Conservation (phyloP, 2,329 filamentous ascomycete genomes). For the Exserohilum turcica region DNA sequence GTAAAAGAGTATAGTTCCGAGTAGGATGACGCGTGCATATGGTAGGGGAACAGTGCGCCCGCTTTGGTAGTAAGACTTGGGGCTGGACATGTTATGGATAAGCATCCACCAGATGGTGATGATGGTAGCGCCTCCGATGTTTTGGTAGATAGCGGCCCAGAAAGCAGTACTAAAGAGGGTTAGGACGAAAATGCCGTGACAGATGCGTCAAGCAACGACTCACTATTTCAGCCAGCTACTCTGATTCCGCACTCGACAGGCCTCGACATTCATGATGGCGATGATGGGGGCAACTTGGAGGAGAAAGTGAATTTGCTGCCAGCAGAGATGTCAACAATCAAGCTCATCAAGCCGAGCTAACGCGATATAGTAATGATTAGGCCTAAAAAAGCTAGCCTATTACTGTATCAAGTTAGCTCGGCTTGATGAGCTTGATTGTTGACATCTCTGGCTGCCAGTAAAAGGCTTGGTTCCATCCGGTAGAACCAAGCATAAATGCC, state of each 20-base stretch:
- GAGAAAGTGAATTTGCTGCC: conserved; percentile 26
- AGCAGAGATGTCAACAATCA: too few species aligned
- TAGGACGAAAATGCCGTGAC: not conserved
- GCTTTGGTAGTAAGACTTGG: conserved; percentile 18
- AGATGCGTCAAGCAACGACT: not conserved
- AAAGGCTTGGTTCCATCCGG: conserved; percentile 17
- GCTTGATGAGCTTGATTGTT: too few species aligned
- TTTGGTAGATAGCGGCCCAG: conserved; percentile 21
- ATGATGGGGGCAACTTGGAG: conserved; percentile 10
- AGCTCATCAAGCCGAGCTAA: too few species aligned
- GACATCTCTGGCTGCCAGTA: too few species aligned
- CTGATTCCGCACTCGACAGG: conserved; percentile 21
- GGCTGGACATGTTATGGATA: conserved; percentile 13
- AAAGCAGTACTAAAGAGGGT: conserved; percentile 11
- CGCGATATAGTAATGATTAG: too few species aligned
- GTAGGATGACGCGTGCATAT: conserved; percentile 21
- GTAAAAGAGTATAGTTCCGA: conserved; percentile 15
- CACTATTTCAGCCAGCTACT: conserved; percentile 27
- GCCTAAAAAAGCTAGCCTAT: too few species aligned
- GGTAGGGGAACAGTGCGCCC: conserved; percentile 19
- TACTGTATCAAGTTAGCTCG: too few species aligned
- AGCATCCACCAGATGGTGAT: conserved; percentile 21
- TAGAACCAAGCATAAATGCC: conserved; percentile 19
- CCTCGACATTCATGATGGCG: conserved; percentile 20
- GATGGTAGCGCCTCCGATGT: conserved; percentile 19